Evolutionary conservation across 192 early-diverging fungal genomes (phyloP).

Genomic region (Coemansia nantahalensis): DNA sequence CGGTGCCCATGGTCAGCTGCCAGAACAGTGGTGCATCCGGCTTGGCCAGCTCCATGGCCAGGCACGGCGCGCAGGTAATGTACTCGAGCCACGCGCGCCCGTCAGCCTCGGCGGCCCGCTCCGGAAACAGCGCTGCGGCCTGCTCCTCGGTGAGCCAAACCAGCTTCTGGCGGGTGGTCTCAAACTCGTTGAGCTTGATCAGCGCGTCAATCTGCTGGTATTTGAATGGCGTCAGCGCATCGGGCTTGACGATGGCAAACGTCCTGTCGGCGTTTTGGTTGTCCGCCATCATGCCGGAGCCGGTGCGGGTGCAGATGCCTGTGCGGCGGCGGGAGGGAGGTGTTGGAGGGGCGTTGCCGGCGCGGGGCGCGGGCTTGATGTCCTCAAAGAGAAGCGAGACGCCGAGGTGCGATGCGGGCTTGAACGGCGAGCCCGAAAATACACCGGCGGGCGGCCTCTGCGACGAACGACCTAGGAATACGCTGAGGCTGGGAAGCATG

Average conservation of each 20-base stretch:
- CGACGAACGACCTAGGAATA: conserved; percentile 46
- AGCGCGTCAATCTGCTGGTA: conserved; percentile 55
- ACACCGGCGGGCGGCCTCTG: conserved; percentile 37
- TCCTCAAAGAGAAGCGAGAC: conserved; percentile 47
- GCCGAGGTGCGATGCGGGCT: conserved; percentile 30
- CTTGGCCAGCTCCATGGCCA: conserved; percentile 58
- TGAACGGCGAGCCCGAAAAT: conserved; percentile 28
- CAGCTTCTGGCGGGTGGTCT: conserved; percentile 54
- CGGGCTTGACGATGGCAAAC: conserved; percentile 61
- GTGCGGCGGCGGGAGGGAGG: neutral
- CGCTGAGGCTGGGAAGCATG: conserved; percentile 35
- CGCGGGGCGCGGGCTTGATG: conserved; percentile 13
- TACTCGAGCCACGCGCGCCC: conserved; percentile 43
- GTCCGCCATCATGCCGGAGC: conserved; percentile 19
- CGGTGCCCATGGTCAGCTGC: conserved; percentile 56
- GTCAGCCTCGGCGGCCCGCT: conserved; percentile 39
- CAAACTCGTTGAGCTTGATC: conserved; percentile 55
- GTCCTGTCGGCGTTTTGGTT: conserved; percentile 42
- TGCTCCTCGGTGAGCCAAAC: conserved; percentile 49
- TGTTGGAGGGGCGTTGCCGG: neutral
- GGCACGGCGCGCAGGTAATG: conserved; percentile 55
- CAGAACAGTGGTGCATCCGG: conserved; percentile 52
- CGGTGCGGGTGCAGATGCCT: conserved; percentile 8
- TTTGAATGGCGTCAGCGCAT: conserved; percentile 54
- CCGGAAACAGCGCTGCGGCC: conserved; percentile 46